Evolutionary conservation across 345 rosid genomes (phyloP).

Genomic region (Balakata baccata): DNA sequence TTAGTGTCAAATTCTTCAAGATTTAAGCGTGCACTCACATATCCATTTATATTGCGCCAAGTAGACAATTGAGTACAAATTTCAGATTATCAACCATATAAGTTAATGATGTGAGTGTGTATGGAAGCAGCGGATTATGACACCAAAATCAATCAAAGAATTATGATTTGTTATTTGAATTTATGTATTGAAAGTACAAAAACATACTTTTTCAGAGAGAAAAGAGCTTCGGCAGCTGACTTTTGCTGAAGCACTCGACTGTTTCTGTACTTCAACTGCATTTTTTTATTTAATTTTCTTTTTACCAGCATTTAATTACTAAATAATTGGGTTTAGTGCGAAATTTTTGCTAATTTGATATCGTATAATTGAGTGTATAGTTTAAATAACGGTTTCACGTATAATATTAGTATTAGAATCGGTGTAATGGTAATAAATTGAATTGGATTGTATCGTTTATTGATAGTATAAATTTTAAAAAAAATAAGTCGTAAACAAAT

Average conservation of each 20-base stretch:
- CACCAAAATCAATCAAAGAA: not conserved
- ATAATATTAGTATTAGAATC: too few species aligned
- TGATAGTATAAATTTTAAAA: too few species aligned
- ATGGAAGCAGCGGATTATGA: slow-evolving; percentile 4
- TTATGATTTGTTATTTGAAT: not conserved
- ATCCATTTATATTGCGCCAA: not conserved
- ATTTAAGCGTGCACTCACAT: not conserved
- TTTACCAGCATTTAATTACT: not conserved
- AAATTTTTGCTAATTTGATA: too few species aligned
- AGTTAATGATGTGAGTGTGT: not conserved
- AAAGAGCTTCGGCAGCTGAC: slow-evolving; percentile 7
- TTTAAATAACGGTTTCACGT: too few species aligned
- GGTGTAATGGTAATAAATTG: too few species aligned
- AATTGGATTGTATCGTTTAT: too few species aligned
- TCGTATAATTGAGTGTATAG: too few species aligned
- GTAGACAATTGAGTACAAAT: not conserved
- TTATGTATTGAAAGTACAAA: slow-evolving; percentile 7
- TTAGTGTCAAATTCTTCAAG: not conserved
- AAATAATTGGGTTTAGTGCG: too few species aligned
- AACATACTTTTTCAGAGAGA: slow-evolving; percentile 13
- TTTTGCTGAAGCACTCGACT: slow-evolving; percentile 11
- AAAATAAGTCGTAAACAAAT: too few species aligned
- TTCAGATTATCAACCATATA: not conserved
- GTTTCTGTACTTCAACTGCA: slow-evolving; percentile 15
- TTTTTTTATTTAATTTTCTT: not conserved